These are phyloP conservation scores for Spergularia azorica DNA, from an alignment of 179 eudicot species.

Conservation along the genomic window DNA sequence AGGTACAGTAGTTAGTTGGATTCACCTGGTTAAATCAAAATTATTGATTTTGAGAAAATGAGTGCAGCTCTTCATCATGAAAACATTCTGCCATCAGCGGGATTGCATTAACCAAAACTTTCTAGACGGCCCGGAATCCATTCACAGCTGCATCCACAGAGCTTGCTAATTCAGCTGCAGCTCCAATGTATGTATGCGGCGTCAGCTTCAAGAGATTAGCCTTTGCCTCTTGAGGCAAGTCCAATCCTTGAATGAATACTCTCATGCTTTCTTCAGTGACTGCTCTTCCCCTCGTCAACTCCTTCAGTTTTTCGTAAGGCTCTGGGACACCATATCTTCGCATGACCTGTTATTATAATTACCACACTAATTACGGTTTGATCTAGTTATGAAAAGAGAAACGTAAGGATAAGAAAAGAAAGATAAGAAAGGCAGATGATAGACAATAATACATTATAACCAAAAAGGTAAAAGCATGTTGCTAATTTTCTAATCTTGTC, in stretches of 20 bases:
- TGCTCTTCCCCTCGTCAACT: constrained; percentile 83
- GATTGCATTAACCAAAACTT: constrained; percentile 6
- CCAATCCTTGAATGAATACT: constrained; percentile 70
- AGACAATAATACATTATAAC: constrained; percentile 1
- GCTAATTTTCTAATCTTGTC: not conserved
- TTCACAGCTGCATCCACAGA: constrained; percentile 36
- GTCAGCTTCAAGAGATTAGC: constrained; percentile 64
- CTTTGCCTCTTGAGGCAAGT: constrained; percentile 72
- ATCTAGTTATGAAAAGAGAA: not conserved
- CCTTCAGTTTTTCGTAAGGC: constrained; percentile 94
- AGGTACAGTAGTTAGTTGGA: constrained; percentile 12
- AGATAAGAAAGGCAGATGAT: constrained; percentile 5
- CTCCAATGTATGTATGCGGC: constrained; percentile 76
- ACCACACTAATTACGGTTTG: not conserved
- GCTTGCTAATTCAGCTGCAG: constrained; percentile 66
- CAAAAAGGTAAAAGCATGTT: constrained; percentile 3
- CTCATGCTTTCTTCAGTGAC: constrained; percentile 72
- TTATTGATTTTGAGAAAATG: not conserved
- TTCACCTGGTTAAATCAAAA: not conserved
- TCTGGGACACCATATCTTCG: constrained; percentile 91
- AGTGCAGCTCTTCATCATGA: not conserved
- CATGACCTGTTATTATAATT: constrained; percentile 61
- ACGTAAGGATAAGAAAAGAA: not conserved
- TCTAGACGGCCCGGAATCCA: constrained; percentile 19
- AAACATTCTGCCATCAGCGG: not conserved